Percentiles rank a stretch among this genome's conserved stretches.
These are phyloP conservation scores for Neurospora sp. DNA, from an alignment of 495 filamentous ascomycete species.

Conservation along the genomic window DNA sequence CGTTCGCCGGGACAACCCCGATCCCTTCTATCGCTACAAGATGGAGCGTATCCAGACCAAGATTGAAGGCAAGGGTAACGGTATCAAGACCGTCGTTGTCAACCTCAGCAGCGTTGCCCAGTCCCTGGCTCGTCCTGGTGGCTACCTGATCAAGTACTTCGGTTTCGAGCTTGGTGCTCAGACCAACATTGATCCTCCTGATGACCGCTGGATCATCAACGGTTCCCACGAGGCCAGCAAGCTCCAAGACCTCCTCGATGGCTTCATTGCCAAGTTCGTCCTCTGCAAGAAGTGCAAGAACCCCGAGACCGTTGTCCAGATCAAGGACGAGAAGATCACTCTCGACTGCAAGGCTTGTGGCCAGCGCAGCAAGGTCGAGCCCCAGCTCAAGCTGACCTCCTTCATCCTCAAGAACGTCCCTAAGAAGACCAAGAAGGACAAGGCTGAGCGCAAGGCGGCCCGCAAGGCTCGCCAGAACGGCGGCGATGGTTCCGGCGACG, in stretches of 20 bases:
- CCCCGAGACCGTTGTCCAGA: conserved; percentile 88
- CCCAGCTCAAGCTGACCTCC: conserved; percentile 88
- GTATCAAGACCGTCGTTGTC: conserved; percentile 94
- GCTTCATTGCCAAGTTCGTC: conserved; percentile 95
- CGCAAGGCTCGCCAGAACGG: conserved; percentile 77
- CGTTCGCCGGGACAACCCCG: conserved; percentile 95
- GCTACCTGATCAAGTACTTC: conserved; percentile 99
- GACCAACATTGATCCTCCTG: conserved; percentile 91
- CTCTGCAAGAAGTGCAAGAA: conserved; percentile 99
- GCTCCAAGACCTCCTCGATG: conserved; percentile 96
- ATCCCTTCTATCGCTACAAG: conserved; percentile 99
- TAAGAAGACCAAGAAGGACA: conserved; percentile 88
- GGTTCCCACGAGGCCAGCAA: conserved; percentile 91
- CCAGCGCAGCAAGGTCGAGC: conserved; percentile 80
- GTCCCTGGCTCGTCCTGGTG: conserved; percentile 82
- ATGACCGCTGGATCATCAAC: conserved; percentile 99
- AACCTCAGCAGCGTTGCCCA: conserved; percentile 92
- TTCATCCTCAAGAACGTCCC: conserved; percentile 96
- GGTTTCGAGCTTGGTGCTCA: conserved; percentile 97
- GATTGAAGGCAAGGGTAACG: conserved; percentile 98
- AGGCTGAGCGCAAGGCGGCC: conserved; percentile 80
- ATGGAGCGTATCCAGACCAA: conserved; percentile 98
- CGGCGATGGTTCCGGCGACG: conserved; percentile 49
- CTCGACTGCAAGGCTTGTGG: conserved; percentile 99
- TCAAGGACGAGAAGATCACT: conserved; percentile 82